phyloP scores from a whole-genome alignment of 2,329 filamentous ascomycete species.

The Cordyceps cateniannulata region DNA sequence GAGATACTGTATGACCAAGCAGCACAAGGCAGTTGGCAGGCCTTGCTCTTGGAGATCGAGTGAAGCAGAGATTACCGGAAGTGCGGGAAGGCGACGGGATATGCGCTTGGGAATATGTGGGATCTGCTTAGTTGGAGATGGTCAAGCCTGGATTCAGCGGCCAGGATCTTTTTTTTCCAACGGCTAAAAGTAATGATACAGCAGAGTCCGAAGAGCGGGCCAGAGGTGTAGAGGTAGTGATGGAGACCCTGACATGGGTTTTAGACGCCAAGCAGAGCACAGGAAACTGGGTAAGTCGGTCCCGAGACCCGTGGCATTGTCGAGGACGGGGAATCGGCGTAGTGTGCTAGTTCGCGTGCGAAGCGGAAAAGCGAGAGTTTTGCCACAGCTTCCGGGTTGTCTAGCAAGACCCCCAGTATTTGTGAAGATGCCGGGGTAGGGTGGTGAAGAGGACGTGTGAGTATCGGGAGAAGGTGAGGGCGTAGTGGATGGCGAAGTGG shows the following conservation, averaged over 20 bases:
- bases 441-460: background rate
- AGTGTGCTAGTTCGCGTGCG: background rate
- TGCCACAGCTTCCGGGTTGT: background rate
- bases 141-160: background rate
- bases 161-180: background rate
- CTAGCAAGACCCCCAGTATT: background rate
- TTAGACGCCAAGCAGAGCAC: background rate
- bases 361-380: conserved; percentile 5
- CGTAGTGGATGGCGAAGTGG: background rate
- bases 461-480: background rate
- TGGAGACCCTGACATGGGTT: background rate
- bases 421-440: background rate
- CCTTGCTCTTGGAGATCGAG: background rate
- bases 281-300: background rate
- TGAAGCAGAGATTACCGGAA: background rate
- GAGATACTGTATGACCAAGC: background rate
- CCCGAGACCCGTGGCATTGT: background rate
- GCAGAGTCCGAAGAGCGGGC: background rate
- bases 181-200: background rate
- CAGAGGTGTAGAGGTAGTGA: background rate
- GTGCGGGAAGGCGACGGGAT: conserved; percentile 4
- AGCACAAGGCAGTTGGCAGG: background rate
- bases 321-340: background rate
- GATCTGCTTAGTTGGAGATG: conserved; percentile 5
- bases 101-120: conserved; percentile 4